These are phyloP conservation scores for Marasmius sp. DNA, from an alignment of 1,284 basidiomycete genomes.

Conservation along the genomic window DNA sequence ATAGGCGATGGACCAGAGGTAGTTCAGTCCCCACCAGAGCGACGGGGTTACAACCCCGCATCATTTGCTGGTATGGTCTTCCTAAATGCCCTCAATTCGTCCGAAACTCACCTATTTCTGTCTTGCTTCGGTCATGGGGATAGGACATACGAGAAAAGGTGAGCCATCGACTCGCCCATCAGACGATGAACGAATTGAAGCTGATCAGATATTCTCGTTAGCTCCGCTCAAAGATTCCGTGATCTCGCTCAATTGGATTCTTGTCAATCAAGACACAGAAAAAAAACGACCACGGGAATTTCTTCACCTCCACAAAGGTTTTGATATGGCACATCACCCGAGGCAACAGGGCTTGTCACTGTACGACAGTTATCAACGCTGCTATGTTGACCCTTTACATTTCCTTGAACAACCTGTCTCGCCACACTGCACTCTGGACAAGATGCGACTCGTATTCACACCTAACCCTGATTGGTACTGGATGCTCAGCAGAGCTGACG, in stretches of 20 bases:
- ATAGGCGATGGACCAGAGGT: no score
- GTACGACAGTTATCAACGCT: background rate
- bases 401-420: background rate
- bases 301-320: background rate
- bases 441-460: background rate
- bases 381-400: background rate
- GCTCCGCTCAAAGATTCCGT: background rate
- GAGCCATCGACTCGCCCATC: background rate
- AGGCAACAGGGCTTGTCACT: background rate
- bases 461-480: background rate
- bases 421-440: background rate
- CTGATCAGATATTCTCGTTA: background rate
- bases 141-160: background rate
- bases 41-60: no score
- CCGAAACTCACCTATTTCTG: no score
- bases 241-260: background rate
- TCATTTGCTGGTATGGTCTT: no score
- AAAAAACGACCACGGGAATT: background rate
- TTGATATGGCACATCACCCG: background rate
- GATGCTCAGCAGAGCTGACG: background rate
- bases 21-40: no score
- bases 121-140: background rate
- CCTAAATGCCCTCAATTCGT: no score
- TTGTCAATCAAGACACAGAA: background rate
- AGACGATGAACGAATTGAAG: background rate